These are phyloP conservation scores for Sarcomyxa edulis DNA, from an alignment of 768 basidiomycete genomes.

Conservation along the genomic window DNA sequence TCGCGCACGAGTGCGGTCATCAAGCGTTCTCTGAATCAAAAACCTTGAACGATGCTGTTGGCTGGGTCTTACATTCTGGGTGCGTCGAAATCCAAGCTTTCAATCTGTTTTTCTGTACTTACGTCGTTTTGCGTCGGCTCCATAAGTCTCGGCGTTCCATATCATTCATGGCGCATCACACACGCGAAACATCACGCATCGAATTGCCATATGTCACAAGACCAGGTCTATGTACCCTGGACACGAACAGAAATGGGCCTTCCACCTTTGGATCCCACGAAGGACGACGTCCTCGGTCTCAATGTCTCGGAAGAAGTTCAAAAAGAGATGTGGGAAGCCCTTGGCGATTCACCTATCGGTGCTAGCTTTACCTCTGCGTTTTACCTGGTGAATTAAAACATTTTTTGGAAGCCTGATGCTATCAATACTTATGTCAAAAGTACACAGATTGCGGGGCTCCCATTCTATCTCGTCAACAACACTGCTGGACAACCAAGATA, in stretches of 20 bases:
- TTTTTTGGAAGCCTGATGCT: too few species aligned
- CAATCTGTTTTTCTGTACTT: constrained; percentile 19
- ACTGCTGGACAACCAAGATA: constrained; percentile 84
- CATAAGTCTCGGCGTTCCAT: constrained; percentile 84
- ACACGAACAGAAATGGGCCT: constrained; percentile 74
- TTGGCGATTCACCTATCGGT: constrained; percentile 87
- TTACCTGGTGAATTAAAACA: constrained; percentile 48
- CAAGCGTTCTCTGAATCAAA: constrained; percentile 95
- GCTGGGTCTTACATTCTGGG: constrained; percentile 90
- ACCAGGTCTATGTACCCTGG: constrained; percentile 92
- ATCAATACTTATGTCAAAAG: constrained; percentile 1
- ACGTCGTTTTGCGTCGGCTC: constrained; percentile 2
- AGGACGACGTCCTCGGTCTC: constrained; percentile 61
- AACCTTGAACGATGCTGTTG: constrained; percentile 85
- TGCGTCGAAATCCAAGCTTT: constrained; percentile 31
- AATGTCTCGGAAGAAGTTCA: constrained; percentile 63
- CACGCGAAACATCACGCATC: constrained; percentile 96
- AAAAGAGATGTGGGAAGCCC: constrained; percentile 75
- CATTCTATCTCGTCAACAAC: constrained; percentile 74
- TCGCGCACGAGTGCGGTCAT: constrained; percentile 95
- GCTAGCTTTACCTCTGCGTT: constrained; percentile 45
- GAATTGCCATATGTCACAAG: constrained; percentile 89
- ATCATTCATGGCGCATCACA: constrained; percentile 93
- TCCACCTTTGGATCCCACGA: constrained; percentile 59
- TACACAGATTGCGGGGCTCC: constrained; percentile 75